Evolutionary conservation across 352 stramenopile genomes (phyloP).

Genomic region (Aphanomyces euteiches): DNA sequence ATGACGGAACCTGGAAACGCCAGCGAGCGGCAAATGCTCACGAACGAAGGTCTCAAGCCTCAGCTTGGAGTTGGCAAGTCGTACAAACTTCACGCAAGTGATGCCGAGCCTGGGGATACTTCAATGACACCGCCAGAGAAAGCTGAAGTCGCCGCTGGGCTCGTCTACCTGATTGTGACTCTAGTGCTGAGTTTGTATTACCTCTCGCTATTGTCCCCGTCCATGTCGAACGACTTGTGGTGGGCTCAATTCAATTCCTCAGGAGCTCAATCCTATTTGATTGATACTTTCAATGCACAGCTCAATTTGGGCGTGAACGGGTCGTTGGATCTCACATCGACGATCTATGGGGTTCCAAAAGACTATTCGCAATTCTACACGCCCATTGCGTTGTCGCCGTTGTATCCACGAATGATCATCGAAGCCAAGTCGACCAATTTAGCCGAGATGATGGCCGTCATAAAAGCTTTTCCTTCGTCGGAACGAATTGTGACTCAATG

Average conservation of each 20-base stretch:
- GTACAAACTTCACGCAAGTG: not conserved
- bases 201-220: conserved; percentile 6
- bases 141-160: not conserved
- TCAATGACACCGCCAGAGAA: not conserved
- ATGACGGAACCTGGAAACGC: too few species aligned
- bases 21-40: too few species aligned
- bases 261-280: conserved; percentile 5
- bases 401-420: not conserved
- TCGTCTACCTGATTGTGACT: conserved; percentile 6
- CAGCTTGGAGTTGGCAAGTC: too few species aligned
- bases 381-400: not conserved
- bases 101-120: not conserved
- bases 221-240: conserved; percentile 24
- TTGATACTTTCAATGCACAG: conserved; percentile 6
- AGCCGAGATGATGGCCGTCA: not conserved
- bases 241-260: conserved; percentile 10
- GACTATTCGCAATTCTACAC: not conserved
- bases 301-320: not conserved
- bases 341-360: not conserved
- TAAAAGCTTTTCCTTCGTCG: not conserved
- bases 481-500: not conserved
- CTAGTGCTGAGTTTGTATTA: conserved; percentile 11
- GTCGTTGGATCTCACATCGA: not conserved
- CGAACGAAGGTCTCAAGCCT: too few species aligned
- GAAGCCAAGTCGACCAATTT: not conserved